Evolutionary conservation across 345 rosid genomes (phyloP), one percentile per base, ranked within the genome.

Genomic region (Eucalyptus albens): DNA sequence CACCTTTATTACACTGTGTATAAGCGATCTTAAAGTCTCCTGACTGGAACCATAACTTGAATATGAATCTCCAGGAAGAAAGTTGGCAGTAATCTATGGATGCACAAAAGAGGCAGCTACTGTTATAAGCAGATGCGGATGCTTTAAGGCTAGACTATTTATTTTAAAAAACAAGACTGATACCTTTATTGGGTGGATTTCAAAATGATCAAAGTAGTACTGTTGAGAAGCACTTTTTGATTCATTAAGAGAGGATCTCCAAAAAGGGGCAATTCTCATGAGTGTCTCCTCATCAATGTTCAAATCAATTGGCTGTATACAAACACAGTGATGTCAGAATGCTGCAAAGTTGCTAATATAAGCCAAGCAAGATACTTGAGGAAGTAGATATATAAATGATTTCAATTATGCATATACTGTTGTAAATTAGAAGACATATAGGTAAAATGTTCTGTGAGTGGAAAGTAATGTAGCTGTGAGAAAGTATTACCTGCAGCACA

Each of bases 1-100:
- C 90, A 97, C 99, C 99, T 97, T 97, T 86, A 97, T 95, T 80
- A 97, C 96, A 92, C 98, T 95, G 91, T 97, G 99, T 92, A 97
- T 94, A 88, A 97, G 92, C 42, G 99, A 92, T 93, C 99, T 94
- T 88, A 97, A 89, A 87, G 98, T 94, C 92, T 97, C 99, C 94
- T 96, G 98, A 88, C 98, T 89, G 59, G 99, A 96, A 90, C 95
- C 95, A 92, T 97, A 97, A 93, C 98, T 97, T 92, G 96, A 93
- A 92, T 94, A 97, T 17, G 96, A 93, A 33, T 96, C 97, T 87
- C 97, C 98, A 86, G 98, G 99, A 90, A 97, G 94, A 91, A 97
- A 97, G 93, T 93, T 97, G 56, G 96, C 94, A 92, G 92, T 92
- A 86, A 97, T 95, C 99, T 97, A 89, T 88, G 89, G 29, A 87